A percentile compares a stretch with the other conserved stretches of the same genome.
phyloP scores from a whole-genome alignment of 257 asterid species.

The Solanum pimpinellifolium region DNA sequence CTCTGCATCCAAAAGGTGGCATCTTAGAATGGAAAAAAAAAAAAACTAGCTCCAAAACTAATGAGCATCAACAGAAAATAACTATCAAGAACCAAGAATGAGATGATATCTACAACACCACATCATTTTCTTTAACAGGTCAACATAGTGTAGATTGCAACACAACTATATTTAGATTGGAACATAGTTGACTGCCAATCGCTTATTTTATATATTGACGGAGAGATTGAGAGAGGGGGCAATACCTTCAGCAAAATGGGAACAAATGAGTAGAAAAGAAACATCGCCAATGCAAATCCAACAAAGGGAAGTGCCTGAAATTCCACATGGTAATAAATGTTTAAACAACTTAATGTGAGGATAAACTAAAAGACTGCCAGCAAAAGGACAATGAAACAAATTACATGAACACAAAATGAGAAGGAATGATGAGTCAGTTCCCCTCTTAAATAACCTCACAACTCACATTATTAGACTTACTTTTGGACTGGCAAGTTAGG shows the following conservation, averaged over 20 bases:
- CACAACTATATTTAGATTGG: background rate
- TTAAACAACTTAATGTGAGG: background rate
- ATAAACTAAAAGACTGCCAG: background rate
- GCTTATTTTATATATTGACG: background rate
- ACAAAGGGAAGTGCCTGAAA: slow-evolving; percentile 69
- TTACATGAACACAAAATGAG: background rate
- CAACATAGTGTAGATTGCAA: background rate
- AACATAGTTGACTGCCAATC: no score
- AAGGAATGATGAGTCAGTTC: background rate
- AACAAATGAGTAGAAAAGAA: slow-evolving; percentile 74
- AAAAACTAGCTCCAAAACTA: background rate
- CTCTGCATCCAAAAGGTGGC: slow-evolving; percentile 35
- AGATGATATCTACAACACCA: background rate
- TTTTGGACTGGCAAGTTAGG: background rate
- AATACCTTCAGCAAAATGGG: slow-evolving; percentile 73
- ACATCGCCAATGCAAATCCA: slow-evolving; percentile 86
- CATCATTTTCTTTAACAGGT: background rate
- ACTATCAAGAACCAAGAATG: background rate
- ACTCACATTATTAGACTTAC: background rate
- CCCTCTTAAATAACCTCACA: background rate
- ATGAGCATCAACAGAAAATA: background rate
- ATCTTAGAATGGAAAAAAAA: background rate
- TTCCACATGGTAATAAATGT: background rate
- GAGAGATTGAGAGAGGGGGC: background rate
- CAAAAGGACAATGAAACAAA: background rate